Evolutionary conservation across 1,284 basidiomycete genomes (phyloP).

Genomic region (Salmacisia buchloeana): DNA sequence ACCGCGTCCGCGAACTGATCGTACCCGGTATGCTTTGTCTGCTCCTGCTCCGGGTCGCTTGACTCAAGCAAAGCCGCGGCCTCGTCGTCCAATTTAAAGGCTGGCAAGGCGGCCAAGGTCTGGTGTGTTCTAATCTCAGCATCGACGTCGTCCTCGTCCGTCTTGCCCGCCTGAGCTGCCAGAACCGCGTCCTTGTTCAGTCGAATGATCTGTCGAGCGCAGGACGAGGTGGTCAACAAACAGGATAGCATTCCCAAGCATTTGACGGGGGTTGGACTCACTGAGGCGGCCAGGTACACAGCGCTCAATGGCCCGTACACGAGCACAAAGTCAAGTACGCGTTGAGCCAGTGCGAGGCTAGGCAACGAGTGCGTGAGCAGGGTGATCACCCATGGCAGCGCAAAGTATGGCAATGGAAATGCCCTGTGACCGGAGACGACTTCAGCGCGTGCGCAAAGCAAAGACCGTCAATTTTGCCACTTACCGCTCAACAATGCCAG

Average conservation of each 20-base stretch:
- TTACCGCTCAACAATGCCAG: slow-evolving; percentile 60
- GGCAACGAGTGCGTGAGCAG: slow-evolving; percentile 83
- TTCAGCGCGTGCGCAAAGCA: slow-evolving; percentile 12
- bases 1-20: slow-evolving; percentile 7
- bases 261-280: slow-evolving; percentile 45
- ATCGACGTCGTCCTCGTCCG: not conserved
- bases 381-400: slow-evolving; percentile 81
- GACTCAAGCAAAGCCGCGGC: not conserved
- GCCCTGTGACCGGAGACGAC: slow-evolving; percentile 47
- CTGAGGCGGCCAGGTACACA: slow-evolving; percentile 75
- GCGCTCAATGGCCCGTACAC: slow-evolving; percentile 71
- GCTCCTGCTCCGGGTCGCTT: not conserved
- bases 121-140: not conserved
- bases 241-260: not conserved
- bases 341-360: slow-evolving; percentile 62
- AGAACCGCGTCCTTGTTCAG: not conserved
- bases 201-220: not conserved
- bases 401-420: slow-evolving; percentile 73
- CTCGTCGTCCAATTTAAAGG: slow-evolving; percentile 1
- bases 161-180: not conserved
- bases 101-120: not conserved
- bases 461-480: slow-evolving; percentile 52
- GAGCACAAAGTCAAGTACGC: slow-evolving; percentile 80
- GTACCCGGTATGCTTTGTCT: not conserved
- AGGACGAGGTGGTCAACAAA: too few species aligned